Evolutionary conservation across 1,139 yeast species (phyloP), one percentile per base, ranked within the genome.

Genomic region (Kodamaea arcana): DNA sequence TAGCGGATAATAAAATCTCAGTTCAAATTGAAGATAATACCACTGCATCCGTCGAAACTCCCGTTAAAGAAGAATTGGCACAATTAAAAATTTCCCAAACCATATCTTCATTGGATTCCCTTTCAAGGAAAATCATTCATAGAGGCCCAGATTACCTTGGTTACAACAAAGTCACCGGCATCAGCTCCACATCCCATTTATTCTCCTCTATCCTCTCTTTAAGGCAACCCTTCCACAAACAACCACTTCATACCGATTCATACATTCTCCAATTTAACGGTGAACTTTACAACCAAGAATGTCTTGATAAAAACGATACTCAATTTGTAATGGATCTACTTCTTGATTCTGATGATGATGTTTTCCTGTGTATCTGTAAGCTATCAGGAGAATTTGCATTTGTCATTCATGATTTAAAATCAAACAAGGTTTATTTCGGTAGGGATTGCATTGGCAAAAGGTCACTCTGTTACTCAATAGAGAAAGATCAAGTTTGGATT

Each of bases 371-470:
- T 35, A 72, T 67, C 2, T 54, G 61, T n/a, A 37, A 35, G 2
- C 46, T 86, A 20, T 65, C 72, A 22, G 99, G 99, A 1, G 98
- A 92, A 53, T 92, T 80, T 66, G 94, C 98, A 0, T 77, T 64
- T 56, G 69, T 67, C 29, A 62, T 75, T 40, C 52, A 71, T 25
- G 84, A 78, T 43, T 43, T 47, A 11, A 14, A 42, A 1, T 47
- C 56, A 1, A 47, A 60, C 1, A 51, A 44, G 24, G 49, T 85
- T 0, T 84, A 78, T 62, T 94, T 87, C 61, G 97, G 94, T 0
- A 74, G 96, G 47, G 99, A 92, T 54, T 54, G 68, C 2, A 62
- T 87, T 15, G 99, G 98, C 0, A 80, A 83, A 49, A 68, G 96
- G 40, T 83, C 96, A 15, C 62, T 92, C 27, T 62, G 83, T 16